Conservation (phyloP, 2,329 filamentous ascomycete species). For the Anisogramma anomala region DNA sequence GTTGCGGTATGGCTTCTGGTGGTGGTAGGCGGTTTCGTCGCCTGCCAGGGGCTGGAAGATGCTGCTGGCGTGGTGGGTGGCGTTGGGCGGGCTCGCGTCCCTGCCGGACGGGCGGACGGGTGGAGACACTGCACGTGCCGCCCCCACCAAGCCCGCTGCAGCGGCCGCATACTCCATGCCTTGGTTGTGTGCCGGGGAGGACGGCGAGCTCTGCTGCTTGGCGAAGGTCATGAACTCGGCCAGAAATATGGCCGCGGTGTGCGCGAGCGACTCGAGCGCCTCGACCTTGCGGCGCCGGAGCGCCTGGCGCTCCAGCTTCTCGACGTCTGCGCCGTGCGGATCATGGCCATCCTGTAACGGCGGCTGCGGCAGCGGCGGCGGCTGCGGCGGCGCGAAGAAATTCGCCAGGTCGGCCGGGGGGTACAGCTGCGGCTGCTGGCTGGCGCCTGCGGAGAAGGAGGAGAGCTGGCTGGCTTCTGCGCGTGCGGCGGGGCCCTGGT, state of each 20-base stretch:
- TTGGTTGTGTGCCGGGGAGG: not conserved
- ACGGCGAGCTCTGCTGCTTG: not conserved
- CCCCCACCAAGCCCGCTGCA: not conserved
- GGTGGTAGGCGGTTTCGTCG: not conserved
- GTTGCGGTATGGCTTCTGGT: not conserved
- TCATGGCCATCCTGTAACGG: not conserved
- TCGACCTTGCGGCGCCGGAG: constrained; percentile 12
- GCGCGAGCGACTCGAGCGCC: constrained; percentile 10
- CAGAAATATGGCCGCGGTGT: constrained; percentile 10
- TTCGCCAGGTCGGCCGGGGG: not conserved
- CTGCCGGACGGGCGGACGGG: no score
- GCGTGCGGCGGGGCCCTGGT: not conserved
- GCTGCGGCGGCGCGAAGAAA: not conserved
- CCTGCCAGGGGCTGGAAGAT: not conserved
- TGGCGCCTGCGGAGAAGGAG: not conserved
- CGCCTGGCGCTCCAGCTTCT: constrained; percentile 7
- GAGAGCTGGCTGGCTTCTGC: not conserved
- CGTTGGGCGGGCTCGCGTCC: no score
- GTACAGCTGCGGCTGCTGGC: not conserved
- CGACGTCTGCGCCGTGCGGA: not conserved
- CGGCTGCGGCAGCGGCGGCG: no score
- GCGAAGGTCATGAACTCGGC: constrained; percentile 8
- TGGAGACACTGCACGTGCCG: no score
- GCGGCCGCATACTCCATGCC: not conserved
- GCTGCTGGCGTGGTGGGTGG: not conserved